These are phyloP conservation scores for Microbotryomycetes sp. DNA, from an alignment of 1,284 basidiomycete genomes.

Conservation along the genomic window DNA sequence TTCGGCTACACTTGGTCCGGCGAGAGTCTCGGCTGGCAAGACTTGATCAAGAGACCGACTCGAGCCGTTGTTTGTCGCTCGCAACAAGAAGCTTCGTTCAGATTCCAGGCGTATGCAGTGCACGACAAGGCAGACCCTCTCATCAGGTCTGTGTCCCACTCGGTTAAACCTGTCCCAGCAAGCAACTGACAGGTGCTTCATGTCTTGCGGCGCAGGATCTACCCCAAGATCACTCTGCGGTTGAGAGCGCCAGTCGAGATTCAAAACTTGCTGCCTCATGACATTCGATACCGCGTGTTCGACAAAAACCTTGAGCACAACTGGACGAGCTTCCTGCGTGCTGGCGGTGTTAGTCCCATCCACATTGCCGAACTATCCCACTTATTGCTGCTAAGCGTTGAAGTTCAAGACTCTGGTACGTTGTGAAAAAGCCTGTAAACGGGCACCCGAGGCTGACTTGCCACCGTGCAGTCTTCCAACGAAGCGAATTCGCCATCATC, in stretches of 20 bases:
- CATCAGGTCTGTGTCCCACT: slow-evolving; percentile 48
- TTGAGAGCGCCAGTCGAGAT: slow-evolving; percentile 94
- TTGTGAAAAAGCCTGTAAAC: slow-evolving; percentile 2
- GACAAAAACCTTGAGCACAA: slow-evolving; percentile 88
- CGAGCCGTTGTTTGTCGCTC: slow-evolving; percentile 83
- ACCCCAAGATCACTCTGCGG: slow-evolving; percentile 75
- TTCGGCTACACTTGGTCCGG: slow-evolving; percentile 92
- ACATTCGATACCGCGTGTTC: slow-evolving; percentile 88
- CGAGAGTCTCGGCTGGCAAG: slow-evolving; percentile 80
- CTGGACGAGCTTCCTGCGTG: slow-evolving; percentile 77
- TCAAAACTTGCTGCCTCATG: slow-evolving; percentile 93
- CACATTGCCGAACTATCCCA: slow-evolving; percentile 95
- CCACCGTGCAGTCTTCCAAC: slow-evolving; percentile 65
- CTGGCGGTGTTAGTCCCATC: slow-evolving; percentile 92
- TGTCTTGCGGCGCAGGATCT: slow-evolving; percentile 51
- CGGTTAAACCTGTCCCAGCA: not conserved
- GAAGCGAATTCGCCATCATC: slow-evolving; percentile 98
- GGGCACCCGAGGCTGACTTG: not conserved
- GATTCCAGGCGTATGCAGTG: slow-evolving; percentile 88
- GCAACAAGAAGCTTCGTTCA: slow-evolving; percentile 84
- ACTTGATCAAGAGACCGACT: slow-evolving; percentile 68
- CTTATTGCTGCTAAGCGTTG: slow-evolving; percentile 82
- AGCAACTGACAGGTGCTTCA: not conserved
- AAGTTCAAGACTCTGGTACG: slow-evolving; percentile 80
- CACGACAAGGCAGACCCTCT: slow-evolving; percentile 63